Base-by-base conservation (phyloP, 2,329 filamentous ascomycete species). In the Calonectria fujianensis region DNA sequence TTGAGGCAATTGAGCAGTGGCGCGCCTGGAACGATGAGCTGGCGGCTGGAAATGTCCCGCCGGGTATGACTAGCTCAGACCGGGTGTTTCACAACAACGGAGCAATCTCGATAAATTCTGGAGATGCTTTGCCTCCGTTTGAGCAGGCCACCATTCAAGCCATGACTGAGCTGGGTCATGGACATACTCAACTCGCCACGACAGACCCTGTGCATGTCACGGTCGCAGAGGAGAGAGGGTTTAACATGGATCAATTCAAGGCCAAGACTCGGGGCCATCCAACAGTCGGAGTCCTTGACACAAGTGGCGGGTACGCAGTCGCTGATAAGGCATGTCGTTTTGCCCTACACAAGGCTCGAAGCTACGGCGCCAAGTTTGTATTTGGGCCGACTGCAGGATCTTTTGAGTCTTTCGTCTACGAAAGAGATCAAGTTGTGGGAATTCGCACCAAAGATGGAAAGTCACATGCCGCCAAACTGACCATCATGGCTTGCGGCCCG, bases 291-390 rank as follows among this genome's bases (percentile, higher is more conserved):
- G 83, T 89, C 0, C 81, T 90, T 0, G 89, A 90, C 67, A 85
- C 84, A 1, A 86, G 84, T 0, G 88, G 87, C 18, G 89, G 89
- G 4, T 84, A 87, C 32, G 85, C 85, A 2, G 77, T 85, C 20
- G 88, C 88, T 0, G 86, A 88, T 70, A 88, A 87, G 70, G 87
- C 87, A 0, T 90, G 88, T 70, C 81, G 81, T 0, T 87, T 85
- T 67, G 87, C 86, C 0, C 82, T 89, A 0, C 83, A 89, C 78
- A 85, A 87, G 32, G 86, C 86, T 0, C 78, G 78, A 18, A 75
- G 67, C 4, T 79, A 85, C 2, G 88, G 88, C 0, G 88, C 87
- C 1, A 83, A 83, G 50, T 85, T 88, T 51, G 73, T 89, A 3
- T 82, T 90, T 2, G 85, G 83, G 4, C 57, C 76, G 0, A 45